Conservation (phyloP, 805 yeast genomes). For the Millerago galiae region DNA sequence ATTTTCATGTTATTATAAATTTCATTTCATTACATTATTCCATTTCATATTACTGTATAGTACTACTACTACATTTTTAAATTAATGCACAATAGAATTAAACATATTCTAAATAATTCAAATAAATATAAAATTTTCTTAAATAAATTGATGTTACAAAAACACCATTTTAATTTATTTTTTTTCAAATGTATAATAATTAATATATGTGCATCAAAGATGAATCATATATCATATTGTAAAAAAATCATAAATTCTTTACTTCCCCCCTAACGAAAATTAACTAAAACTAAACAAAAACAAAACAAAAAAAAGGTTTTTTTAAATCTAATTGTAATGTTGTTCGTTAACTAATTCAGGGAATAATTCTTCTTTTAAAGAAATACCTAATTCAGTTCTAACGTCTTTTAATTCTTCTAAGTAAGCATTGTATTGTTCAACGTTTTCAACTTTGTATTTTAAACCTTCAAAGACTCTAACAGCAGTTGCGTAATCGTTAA, state of each 20-base stretch:
- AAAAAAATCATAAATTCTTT: conserved; percentile 7
- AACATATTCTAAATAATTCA: conserved; percentile 8
- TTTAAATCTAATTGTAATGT: conserved; percentile 17
- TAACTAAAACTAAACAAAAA: conserved; percentile 1
- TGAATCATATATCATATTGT: conserved; percentile 7
- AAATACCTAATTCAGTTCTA: conserved; percentile 89
- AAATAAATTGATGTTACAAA: not conserved
- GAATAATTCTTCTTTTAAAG: conserved; percentile 86
- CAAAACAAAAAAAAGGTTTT: conserved; percentile 2
- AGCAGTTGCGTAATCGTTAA: conserved; percentile 97
- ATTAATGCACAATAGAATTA: conserved; percentile 12
- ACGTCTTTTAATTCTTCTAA: conserved; percentile 88
- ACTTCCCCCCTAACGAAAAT: conserved; percentile 1
- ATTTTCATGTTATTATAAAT: too few species aligned
- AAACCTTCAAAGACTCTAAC: conserved; percentile 97
- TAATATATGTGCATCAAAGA: conserved; percentile 4
- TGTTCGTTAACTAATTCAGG: conserved; percentile 26
- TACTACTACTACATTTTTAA: not conserved
- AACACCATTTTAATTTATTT: not conserved
- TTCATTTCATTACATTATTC: too few species aligned
- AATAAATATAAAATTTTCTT: conserved; percentile 4
- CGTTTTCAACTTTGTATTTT: conserved; percentile 92
- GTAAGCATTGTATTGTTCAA: conserved; percentile 91
- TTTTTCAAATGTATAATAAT: conserved; percentile 3
- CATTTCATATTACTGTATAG: too few species aligned